Percentiles rank a stretch among this genome's conserved stretches.
phyloP scores from a whole-genome alignment of 2,329 filamentous ascomycete genomes.

The Dactylellina cionopaga region DNA sequence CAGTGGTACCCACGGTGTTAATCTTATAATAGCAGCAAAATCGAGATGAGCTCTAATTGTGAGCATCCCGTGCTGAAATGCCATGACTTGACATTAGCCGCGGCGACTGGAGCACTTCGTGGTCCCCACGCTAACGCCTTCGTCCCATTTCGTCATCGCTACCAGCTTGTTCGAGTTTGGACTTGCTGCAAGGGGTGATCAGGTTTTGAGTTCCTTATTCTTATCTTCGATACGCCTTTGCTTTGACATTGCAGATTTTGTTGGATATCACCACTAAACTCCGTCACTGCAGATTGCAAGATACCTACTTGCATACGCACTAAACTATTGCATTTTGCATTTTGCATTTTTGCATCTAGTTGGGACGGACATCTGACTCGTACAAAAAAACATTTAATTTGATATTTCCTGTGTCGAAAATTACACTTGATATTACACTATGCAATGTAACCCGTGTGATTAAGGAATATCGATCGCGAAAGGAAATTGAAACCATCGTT shows the following conservation, averaged over 20 bases:
- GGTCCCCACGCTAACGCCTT: constrained; percentile 20
- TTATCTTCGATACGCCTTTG: no score
- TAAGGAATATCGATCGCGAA: constrained; percentile 6
- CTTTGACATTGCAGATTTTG: no score
- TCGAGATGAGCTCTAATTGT: constrained; percentile 26
- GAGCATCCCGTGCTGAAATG: constrained; percentile 17
- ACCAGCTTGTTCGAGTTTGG: no score
- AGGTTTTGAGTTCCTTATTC: constrained; percentile 9
- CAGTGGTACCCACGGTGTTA: constrained; percentile 19
- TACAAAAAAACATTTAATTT: neutral
- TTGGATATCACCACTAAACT: no score
- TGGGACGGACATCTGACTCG: no score
- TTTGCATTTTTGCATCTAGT: no score
- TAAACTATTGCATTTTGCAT: no score
- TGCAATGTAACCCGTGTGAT: constrained; percentile 5
- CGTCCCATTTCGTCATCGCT: neutral
- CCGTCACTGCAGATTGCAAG: no score
- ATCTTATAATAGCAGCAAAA: constrained; percentile 18
- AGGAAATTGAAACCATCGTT: neutral
- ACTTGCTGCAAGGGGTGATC: constrained; percentile 32
- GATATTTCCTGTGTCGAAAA: neutral
- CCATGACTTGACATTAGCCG: constrained; percentile 6
- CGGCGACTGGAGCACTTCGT: neutral
- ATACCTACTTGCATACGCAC: no score
- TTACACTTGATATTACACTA: neutral